These are phyloP conservation scores for Osmanthus fragrans DNA, from an alignment of 257 asterid species.

Conservation along the genomic window DNA sequence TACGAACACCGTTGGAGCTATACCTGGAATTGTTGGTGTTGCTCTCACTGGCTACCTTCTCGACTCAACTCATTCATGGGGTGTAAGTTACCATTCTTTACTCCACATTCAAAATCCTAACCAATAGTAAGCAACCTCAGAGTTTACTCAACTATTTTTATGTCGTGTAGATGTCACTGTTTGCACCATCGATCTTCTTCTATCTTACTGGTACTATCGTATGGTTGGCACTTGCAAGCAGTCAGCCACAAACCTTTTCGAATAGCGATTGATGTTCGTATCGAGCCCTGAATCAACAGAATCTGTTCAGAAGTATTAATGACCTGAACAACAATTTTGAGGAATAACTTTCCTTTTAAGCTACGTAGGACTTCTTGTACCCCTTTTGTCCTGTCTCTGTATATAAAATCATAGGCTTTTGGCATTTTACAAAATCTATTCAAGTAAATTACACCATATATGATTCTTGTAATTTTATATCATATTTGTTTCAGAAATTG, in stretches of 20 bases:
- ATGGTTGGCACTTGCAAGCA: constrained; percentile 93
- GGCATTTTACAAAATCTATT: background rate
- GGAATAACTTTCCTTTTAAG: constrained; percentile 29
- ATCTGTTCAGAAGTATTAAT: constrained; percentile 25
- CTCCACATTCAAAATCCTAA: background rate
- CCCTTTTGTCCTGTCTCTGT: constrained; percentile 4
- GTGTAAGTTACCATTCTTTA: constrained; percentile 50
- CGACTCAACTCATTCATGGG: constrained; percentile 97
- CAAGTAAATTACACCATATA: background rate
- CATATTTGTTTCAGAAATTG: background rate
- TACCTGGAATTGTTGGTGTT: constrained; percentile 95
- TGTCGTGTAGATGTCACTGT: constrained; percentile 63
- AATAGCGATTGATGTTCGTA: constrained; percentile 38
- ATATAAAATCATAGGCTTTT: constrained; percentile 31
- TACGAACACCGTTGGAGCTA: constrained; percentile 94
- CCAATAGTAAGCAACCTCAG: background rate
- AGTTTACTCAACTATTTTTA: background rate
- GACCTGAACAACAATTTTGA: constrained; percentile 53
- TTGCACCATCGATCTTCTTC: constrained; percentile 92
- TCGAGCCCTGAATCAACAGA: constrained; percentile 8
- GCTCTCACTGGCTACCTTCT: constrained; percentile 92
- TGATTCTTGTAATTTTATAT: constrained; percentile 22
- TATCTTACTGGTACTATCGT: constrained; percentile 92
- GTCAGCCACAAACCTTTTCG: constrained; percentile 76
- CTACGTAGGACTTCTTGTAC: constrained; percentile 2